These are phyloP conservation scores for Chlamydomonas urium DNA, from an alignment of 139 green algal genomes.

Conservation along the genomic window DNA sequence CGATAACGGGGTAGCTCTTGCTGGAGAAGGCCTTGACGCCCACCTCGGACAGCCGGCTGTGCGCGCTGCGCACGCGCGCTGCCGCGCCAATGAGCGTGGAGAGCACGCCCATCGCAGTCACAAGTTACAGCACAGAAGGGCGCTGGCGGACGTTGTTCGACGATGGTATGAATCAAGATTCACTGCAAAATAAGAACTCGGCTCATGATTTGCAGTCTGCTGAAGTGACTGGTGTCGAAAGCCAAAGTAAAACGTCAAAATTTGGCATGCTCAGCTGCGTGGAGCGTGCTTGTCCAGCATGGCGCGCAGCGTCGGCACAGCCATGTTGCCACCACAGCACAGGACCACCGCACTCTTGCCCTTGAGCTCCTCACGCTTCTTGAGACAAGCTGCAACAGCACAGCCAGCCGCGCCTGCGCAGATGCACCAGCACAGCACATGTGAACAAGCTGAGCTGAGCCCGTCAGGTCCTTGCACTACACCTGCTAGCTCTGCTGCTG, in stretches of 20 bases:
- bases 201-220: too few relatives aligned
- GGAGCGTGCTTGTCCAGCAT: too few relatives aligned
- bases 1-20: slow-evolving; percentile 81
- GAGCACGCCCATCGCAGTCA: too few relatives aligned
- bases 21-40: slow-evolving; percentile 4
- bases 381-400: slow-evolving; percentile 43
- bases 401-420: slow-evolving; percentile 46
- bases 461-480: not conserved
- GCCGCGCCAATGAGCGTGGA: not conserved
- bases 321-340: slow-evolving; percentile 61
- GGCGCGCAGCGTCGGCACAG: too few relatives aligned
- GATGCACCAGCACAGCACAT: not conserved
- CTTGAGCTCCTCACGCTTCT: slow-evolving; percentile 14
- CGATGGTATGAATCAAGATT: too few relatives aligned
- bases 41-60: not conserved
- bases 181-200: too few relatives aligned
- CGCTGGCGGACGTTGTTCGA: too few relatives aligned
- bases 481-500: not conserved
- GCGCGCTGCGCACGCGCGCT: not conserved
- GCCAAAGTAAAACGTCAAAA: too few relatives aligned
- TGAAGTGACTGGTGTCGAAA: too few relatives aligned
- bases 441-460: not conserved
- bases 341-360: slow-evolving; percentile 45
- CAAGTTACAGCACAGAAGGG: too few relatives aligned
- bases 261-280: too few relatives aligned